Evolutionary conservation across 371 early-diverging fungal species (phyloP).

Genomic region (Massospora cicadina): DNA sequence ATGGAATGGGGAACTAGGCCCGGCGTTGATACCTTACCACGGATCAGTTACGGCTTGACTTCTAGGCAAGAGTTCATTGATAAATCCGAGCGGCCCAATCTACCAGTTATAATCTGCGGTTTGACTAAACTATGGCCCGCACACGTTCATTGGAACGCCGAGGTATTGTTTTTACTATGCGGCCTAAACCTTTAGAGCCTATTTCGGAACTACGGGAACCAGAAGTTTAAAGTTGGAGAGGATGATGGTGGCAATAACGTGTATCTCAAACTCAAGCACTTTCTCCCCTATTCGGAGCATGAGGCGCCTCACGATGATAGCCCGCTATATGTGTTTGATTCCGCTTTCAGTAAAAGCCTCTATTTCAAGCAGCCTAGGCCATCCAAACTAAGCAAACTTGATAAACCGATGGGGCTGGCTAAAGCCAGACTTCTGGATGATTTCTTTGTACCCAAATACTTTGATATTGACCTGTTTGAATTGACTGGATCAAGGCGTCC

Average conservation of each 20-base stretch:
- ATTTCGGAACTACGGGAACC: constrained; percentile 27
- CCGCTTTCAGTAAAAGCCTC: constrained; percentile 29
- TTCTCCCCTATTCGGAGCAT: constrained; percentile 30
- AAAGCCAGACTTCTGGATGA: constrained; percentile 32
- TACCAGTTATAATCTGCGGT: constrained; percentile 45
- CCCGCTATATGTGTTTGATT: constrained; percentile 71
- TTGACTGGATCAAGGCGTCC: constrained; percentile 42
- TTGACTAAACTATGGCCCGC: constrained; percentile 42
- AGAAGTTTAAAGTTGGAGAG: constrained; percentile 62
- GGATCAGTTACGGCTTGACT: not conserved
- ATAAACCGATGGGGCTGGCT: constrained; percentile 4
- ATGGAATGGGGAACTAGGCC: not conserved
- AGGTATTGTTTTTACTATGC: constrained; percentile 19
- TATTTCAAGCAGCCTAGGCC: constrained; percentile 15
- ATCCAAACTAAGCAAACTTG: not conserved
- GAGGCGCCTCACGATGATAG: constrained; percentile 49
- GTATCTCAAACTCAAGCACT: constrained; percentile 53
- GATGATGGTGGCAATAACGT: constrained; percentile 59
- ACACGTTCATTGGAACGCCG: constrained; percentile 31
- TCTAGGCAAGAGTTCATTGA: constrained; percentile 29
- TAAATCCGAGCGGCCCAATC: constrained; percentile 28
- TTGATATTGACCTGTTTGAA: constrained; percentile 53
- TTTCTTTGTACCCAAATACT: constrained; percentile 49
- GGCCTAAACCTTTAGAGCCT: constrained; percentile 20
- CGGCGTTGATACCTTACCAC: not conserved